Conservation (phyloP, 176 grass and related monocot species). For the Eremochloa ophiuroides region DNA sequence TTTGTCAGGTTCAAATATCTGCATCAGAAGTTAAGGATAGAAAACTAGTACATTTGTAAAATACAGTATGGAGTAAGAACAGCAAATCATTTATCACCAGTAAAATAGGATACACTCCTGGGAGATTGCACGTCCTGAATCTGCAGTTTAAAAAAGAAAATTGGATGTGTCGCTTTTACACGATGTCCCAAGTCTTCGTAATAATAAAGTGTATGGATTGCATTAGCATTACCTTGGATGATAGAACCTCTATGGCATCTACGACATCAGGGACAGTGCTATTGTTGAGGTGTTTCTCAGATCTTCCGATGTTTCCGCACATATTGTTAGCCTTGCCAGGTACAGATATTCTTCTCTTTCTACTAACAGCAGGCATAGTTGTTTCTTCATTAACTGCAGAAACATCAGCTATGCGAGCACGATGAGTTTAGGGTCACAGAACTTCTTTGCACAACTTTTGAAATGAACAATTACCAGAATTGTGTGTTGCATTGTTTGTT, state of each 20-base stretch:
- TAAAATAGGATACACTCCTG: conserved; percentile 60
- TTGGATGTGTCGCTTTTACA: not conserved
- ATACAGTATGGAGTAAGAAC: not conserved
- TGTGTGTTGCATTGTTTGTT: conserved; percentile 44
- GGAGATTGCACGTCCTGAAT: conserved; percentile 60
- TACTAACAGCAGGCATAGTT: conserved; percentile 31
- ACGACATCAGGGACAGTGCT: conserved; percentile 66
- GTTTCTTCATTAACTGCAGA: conserved; percentile 37
- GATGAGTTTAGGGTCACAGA: conserved; percentile 18
- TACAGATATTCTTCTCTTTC: conserved; percentile 45
- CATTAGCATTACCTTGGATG: conserved; percentile 63
- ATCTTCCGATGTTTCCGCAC: conserved; percentile 28
- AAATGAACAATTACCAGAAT: conserved; percentile 35
- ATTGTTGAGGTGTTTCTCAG: conserved; percentile 34
- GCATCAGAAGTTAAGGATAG: conserved; percentile 31
- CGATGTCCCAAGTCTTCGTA: not conserved
- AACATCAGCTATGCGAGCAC: conserved; percentile 14
- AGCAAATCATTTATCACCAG: not conserved
- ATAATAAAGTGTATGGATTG: conserved; percentile 19
- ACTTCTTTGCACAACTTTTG: conserved; percentile 6
- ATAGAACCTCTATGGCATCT: conserved; percentile 84
- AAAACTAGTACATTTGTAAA: not conserved
- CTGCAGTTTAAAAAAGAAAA: conserved; percentile 32
- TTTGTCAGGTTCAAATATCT: conserved; percentile 69
- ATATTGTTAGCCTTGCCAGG: conserved; percentile 27